Evolutionary conservation across 2,329 filamentous ascomycete genomes (phyloP).

Genomic region (Neobulgaria alba): DNA sequence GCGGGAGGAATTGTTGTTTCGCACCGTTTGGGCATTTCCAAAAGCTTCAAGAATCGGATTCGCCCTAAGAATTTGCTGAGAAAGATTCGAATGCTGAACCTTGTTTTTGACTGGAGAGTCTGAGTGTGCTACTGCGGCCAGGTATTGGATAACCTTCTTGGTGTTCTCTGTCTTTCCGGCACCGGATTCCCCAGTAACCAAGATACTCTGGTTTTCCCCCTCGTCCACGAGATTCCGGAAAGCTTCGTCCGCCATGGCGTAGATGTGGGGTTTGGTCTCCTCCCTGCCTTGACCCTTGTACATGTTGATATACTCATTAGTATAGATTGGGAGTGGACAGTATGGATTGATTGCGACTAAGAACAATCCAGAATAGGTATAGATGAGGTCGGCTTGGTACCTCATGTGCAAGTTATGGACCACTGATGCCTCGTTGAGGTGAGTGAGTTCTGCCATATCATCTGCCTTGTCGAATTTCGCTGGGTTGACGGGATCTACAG

Average conservation of each 20-base stretch:
- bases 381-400: conserved; percentile 94
- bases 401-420: conserved; percentile 93
- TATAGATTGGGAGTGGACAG: conserved; percentile 88
- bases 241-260: conserved; percentile 92
- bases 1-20: conserved; percentile 96
- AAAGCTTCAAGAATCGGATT: conserved; percentile 98
- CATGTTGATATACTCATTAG: conserved; percentile 95
- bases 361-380: conserved; percentile 96
- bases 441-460: conserved; percentile 98
- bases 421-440: conserved; percentile 94
- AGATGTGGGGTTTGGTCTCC: conserved; percentile 95
- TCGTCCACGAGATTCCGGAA: conserved; percentile 95
- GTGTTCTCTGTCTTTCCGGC: conserved; percentile 99
- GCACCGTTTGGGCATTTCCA: conserved; percentile 93
- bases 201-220: conserved; percentile 90
- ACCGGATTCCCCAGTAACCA: conserved; percentile 96
- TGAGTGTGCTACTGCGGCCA: conserved; percentile 84
- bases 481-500: conserved; percentile 97
- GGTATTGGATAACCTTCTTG: conserved; percentile 98
- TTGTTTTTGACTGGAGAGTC: conserved; percentile 61
- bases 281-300: conserved; percentile 87
- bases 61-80: conserved; percentile 89
- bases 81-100: conserved; percentile 70
- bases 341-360: conserved; percentile 97
- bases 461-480: conserved; percentile 99